Conservation (phyloP, 2,329 filamentous ascomycete genomes). For the Grosmannia penicillata region DNA sequence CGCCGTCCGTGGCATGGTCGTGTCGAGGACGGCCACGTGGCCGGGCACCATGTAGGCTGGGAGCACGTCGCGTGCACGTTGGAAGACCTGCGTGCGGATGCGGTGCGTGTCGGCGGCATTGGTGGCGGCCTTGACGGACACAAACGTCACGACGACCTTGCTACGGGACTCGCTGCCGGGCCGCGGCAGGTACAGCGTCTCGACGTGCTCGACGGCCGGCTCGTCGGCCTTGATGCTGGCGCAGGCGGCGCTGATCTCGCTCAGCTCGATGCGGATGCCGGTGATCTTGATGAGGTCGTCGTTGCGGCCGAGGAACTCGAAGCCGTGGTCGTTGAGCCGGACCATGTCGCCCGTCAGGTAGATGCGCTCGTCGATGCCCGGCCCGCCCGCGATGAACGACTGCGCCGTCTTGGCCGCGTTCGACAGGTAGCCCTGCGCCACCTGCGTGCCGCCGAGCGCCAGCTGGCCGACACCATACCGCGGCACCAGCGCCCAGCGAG, state of each 20-base stretch:
- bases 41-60: conserved; percentile 20
- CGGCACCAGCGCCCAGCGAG: conserved; percentile 28
- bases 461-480: conserved; percentile 34
- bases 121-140: conserved; percentile 12
- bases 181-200: conserved; percentile 18
- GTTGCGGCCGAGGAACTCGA: conserved; percentile 40
- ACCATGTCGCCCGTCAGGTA: conserved; percentile 41
- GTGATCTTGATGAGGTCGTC: conserved; percentile 50
- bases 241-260: conserved; percentile 19
- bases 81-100: conserved; percentile 6
- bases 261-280: conserved; percentile 47
- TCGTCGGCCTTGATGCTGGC: conserved; percentile 18
- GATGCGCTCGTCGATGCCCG: conserved; percentile 9
- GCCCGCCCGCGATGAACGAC: conserved; percentile 9
- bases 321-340: conserved; percentile 30
- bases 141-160: conserved; percentile 21
- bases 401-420: conserved; percentile 11
- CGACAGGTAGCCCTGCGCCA: conserved; percentile 40
- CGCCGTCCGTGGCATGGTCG: conserved; percentile 17
- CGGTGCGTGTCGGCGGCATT: neutral
- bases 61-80: conserved; percentile 4
- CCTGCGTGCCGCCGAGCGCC: conserved; percentile 36
- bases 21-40: conserved; percentile 15
- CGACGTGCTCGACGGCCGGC: conserved; percentile 19
- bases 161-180: conserved; percentile 13